phyloP scores from a whole-genome alignment of 495 filamentous ascomycete genomes.

The Lophiotrema nucula region DNA sequence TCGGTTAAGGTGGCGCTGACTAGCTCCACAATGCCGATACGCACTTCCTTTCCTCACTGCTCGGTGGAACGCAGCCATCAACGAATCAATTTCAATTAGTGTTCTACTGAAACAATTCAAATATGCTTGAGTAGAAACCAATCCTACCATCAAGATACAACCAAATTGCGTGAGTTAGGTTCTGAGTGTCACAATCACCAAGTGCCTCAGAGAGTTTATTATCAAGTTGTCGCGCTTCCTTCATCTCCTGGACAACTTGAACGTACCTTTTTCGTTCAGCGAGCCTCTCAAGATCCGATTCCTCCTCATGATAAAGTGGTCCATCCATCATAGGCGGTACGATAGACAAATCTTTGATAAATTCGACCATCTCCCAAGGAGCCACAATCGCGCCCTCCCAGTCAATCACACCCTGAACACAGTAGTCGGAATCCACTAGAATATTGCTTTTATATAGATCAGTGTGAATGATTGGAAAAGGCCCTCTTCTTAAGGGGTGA shows the following conservation, averaged over 20 bases:
- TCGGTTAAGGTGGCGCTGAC: background rate
- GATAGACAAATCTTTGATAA: slow-evolving; percentile 16
- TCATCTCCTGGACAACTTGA: slow-evolving; percentile 6
- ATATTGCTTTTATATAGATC: slow-evolving; percentile 16
- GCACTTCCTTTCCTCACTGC: too few relatives aligned
- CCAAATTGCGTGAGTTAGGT: slow-evolving; percentile 4
- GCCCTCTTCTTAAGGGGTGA: slow-evolving; percentile 3
- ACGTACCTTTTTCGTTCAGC: slow-evolving; percentile 3
- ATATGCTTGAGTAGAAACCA: slow-evolving; percentile 11
- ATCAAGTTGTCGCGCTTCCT: background rate
- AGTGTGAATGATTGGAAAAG: slow-evolving; percentile 8
- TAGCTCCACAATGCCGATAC: background rate
- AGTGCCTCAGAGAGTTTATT: slow-evolving; percentile 7
- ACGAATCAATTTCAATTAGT: background rate
- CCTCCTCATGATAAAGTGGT: slow-evolving; percentile 10
- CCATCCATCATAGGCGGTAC: slow-evolving; percentile 5
- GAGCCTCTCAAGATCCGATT: background rate
- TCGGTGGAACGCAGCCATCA: too few relatives aligned
- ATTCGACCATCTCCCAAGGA: slow-evolving; percentile 11
- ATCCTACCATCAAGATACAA: slow-evolving; percentile 7
- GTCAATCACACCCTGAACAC: slow-evolving; percentile 10
- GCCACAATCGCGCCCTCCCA: slow-evolving; percentile 10
- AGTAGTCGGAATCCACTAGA: slow-evolving; percentile 13
- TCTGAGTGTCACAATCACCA: slow-evolving; percentile 4
- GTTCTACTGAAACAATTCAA: slow-evolving; percentile 10